Evolutionary conservation across 768 basidiomycete species (phyloP).

Genomic region (Phlebiopsis flavidoalba): DNA sequence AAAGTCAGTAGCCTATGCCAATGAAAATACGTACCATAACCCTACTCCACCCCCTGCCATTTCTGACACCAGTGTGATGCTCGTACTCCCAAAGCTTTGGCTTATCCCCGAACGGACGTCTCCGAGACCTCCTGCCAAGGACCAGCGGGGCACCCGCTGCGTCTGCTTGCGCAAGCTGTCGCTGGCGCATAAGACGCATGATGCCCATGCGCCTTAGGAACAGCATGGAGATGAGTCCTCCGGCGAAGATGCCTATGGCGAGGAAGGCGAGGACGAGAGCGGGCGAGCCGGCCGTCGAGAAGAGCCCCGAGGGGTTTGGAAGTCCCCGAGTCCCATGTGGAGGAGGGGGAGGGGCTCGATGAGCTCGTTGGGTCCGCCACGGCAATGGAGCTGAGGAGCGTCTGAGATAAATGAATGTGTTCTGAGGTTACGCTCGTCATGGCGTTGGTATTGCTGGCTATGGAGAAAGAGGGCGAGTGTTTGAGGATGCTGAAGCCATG

Average conservation of each 20-base stretch:
- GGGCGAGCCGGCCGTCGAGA: slow-evolving; percentile 28
- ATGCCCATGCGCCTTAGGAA: slow-evolving; percentile 23
- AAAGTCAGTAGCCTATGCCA: not conserved
- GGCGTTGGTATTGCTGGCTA: not conserved
- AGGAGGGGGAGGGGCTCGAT: not conserved
- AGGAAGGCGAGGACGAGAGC: slow-evolving; percentile 59
- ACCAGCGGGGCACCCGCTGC: not conserved
- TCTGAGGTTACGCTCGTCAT: not conserved
- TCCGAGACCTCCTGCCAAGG: not conserved
- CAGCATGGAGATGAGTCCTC: slow-evolving; percentile 44
- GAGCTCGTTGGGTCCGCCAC: not conserved
- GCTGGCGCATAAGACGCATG: not conserved
- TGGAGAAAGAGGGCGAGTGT: not conserved
- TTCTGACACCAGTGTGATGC: not conserved
- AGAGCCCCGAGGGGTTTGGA: not conserved
- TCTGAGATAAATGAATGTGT: not conserved
- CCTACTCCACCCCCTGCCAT: not conserved
- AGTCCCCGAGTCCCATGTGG: not conserved
- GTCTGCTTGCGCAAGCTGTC: not conserved
- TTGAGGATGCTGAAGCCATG: not conserved
- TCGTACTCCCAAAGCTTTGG: slow-evolving; percentile 6
- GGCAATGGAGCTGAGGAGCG: not conserved
- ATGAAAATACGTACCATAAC: not conserved
- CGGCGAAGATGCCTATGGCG: slow-evolving; percentile 49
- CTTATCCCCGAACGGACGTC: slow-evolving; percentile 5